Evolutionary conservation across 129 eudicot genomes (phyloP).

Genomic region (Flaveria linearis): DNA sequence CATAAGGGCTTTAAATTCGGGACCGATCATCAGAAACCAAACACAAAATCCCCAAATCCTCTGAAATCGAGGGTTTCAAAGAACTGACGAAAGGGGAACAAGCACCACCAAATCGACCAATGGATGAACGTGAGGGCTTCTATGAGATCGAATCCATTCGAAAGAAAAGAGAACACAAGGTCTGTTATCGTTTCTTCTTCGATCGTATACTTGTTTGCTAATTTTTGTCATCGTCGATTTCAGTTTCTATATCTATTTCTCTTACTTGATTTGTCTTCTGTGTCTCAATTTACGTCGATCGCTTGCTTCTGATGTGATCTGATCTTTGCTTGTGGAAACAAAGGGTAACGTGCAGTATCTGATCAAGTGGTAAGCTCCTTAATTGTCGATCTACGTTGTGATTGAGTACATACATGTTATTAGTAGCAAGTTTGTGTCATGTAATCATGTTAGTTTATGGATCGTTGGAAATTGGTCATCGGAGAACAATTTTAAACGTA

Average conservation of each 20-base stretch:
- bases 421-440: neutral
- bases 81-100: neutral
- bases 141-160: constrained; percentile 76
- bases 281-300: constrained; percentile 16
- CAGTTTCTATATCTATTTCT: neutral
- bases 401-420: neutral
- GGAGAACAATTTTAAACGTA: neutral
- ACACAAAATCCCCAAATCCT: constrained; percentile 20
- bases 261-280: neutral
- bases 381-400: too few relatives aligned
- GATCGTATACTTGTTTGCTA: neutral
- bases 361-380: constrained; percentile 59
- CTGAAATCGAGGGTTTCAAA: constrained; percentile 1
- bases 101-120: neutral
- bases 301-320: constrained; percentile 23
- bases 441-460: neutral
- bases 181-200: constrained; percentile 6
- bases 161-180: constrained; percentile 68
- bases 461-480: too few relatives aligned
- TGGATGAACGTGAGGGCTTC: constrained; percentile 56
- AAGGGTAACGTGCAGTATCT: constrained; percentile 77
- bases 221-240: neutral
- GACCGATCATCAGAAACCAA: constrained; percentile 3
- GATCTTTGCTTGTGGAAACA: constrained; percentile 27
- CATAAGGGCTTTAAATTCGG: neutral